phyloP scores from a whole-genome alignment of 768 basidiomycete genomes.

The Suillus discolor region DNA sequence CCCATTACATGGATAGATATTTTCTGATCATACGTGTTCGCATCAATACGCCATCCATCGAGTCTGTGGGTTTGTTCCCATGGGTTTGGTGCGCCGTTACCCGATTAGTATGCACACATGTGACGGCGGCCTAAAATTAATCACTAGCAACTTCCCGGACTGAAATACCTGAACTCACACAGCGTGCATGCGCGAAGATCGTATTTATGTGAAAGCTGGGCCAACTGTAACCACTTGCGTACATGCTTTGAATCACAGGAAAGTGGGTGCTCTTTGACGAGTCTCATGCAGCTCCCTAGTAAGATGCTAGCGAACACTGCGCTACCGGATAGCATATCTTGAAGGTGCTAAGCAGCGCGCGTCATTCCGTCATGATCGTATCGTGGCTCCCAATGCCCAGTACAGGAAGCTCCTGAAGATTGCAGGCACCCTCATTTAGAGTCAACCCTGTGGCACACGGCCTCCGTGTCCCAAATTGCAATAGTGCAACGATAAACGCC shows the following conservation, averaged over 20 bases:
- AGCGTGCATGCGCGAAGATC: neutral
- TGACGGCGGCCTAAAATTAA: constrained; percentile 11
- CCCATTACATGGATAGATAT: neutral
- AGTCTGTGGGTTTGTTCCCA: neutral
- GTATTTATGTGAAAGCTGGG: neutral
- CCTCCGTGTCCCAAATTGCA: neutral
- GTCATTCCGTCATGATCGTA: neutral
- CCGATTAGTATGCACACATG: neutral
- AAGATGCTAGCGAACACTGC: neutral
- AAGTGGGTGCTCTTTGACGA: no score
- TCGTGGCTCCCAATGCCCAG: neutral
- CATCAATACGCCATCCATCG: neutral
- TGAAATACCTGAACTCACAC: constrained; percentile 3
- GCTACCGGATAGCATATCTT: neutral
- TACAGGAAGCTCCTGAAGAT: neutral
- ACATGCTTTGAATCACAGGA: neutral
- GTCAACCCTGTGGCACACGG: neutral
- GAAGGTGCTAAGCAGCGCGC: neutral
- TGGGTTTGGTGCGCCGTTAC: neutral
- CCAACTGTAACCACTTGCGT: neutral
- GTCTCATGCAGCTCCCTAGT: neutral
- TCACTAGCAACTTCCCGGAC: neutral
- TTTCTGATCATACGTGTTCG: neutral
- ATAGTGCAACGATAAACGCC: neutral
- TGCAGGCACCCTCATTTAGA: neutral